Evolutionary conservation across 176 grass and related monocot species (phyloP), one percentile per base, ranked within the genome.

Genomic region (Ensete glaucum): DNA sequence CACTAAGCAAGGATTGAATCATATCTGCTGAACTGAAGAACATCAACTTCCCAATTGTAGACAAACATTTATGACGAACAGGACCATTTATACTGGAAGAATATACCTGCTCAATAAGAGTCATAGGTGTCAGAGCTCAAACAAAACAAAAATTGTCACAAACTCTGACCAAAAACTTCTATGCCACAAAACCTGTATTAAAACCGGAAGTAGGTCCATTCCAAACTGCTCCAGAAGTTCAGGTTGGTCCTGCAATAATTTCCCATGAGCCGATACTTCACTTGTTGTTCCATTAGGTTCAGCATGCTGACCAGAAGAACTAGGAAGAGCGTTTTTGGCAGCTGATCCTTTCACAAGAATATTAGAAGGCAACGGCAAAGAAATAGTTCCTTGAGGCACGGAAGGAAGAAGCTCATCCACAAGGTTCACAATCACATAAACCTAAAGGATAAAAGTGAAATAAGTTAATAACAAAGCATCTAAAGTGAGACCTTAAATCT

Each of bases 161-260:
- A 55, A 76, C 0, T 26, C 66, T 77, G 76, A 57, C 85, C 74
- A 50, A 74, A 72, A 53, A 64, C 62, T 20, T 62, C 12, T 1
- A 77, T 62, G 53, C 62, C 87, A 73, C 90, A 85, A 11, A 52
- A 96, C 92, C 86, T 96, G 89, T 75, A 78, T 89, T 81, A 96
- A 76, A 49, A 83, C 82, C 80, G 92, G 89, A 76, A 96, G 85
- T 73, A 96, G 79, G 52, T 96, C 89, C 82, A 89, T 87, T 69
- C 86, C 89, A 85, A 96, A 96, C 77, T 96, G 89, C 75, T 89
- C 80, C 1, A 96, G 80, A 81, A 96, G 92, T 79, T 96, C 92
- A 78, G 92, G 92, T 75, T 96, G 92, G 48, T 92, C 89, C 70
- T 54, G 68, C 56, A 96, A 74, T 85, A 96, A 83, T 78, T 92